Conservation (phyloP, 345 rosid genomes). For the Euphorbia lathyris region DNA sequence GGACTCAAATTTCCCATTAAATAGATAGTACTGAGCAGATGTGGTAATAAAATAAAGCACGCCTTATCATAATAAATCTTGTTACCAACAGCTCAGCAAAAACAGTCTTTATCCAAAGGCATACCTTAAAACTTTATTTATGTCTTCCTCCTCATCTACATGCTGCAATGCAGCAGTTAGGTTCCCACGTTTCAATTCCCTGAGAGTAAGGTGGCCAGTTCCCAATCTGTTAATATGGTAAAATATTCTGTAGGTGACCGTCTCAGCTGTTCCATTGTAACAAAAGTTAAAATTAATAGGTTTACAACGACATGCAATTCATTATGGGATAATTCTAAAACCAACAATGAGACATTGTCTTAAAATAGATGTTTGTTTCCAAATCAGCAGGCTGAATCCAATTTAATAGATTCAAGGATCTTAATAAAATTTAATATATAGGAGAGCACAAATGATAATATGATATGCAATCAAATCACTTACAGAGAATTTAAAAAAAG, state of each 20-base stretch:
- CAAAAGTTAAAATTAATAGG: slow-evolving; percentile 10
- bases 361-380: not conserved
- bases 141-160: slow-evolving; percentile 99
- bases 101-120: slow-evolving; percentile 2
- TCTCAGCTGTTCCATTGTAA: slow-evolving; percentile 74
- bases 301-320: not conserved
- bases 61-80: not conserved
- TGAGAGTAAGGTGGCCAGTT: slow-evolving; percentile 78
- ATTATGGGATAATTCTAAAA: not conserved
- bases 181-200: slow-evolving; percentile 92
- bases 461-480: not conserved
- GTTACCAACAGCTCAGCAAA: not conserved
- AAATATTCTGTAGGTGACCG: slow-evolving; percentile 93
- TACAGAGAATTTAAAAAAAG: not conserved
- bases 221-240: slow-evolving; percentile 85
- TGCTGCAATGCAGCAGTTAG: slow-evolving; percentile 80
- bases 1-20: slow-evolving; percentile 2
- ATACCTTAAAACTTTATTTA: slow-evolving; percentile 93
- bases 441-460: not conserved
- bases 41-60: not conserved
- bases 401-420: not conserved
- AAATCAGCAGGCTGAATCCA: not conserved
- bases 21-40: not conserved
- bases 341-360: not conserved
- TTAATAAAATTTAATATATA: not conserved